These are phyloP conservation scores for Aphanomyces cochlioides DNA, from an alignment of 352 stramenopile species.

Conservation along the genomic window DNA sequence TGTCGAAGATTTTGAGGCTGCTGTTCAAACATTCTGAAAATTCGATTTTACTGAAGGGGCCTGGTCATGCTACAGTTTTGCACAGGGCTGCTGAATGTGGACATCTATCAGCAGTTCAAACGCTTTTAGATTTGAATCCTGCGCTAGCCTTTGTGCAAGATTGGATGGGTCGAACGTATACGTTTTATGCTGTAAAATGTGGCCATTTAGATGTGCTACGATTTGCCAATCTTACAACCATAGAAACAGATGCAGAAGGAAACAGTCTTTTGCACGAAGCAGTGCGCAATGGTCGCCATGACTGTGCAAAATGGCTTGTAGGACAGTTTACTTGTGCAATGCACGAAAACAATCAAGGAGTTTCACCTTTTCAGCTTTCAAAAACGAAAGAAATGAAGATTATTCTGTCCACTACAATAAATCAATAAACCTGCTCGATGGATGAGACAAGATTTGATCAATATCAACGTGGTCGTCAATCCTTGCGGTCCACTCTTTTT, in stretches of 20 bases:
- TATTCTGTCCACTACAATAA: neutral
- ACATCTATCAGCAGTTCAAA: neutral
- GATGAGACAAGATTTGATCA: neutral
- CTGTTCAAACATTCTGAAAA: neutral
- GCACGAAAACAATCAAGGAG: constrained; percentile 7
- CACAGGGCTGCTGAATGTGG: constrained; percentile 23
- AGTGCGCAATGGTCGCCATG: constrained; percentile 9
- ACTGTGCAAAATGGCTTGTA: constrained; percentile 4
- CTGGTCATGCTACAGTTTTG: constrained; percentile 10
- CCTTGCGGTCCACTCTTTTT: neutral
- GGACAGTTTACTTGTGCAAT: neutral
- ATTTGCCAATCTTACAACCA: neutral
- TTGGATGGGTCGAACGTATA: constrained; percentile 2
- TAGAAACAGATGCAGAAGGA: neutral
- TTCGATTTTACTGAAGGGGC: neutral
- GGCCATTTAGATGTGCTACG: constrained; percentile 3
- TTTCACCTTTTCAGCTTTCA: neutral
- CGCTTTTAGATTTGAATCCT: neutral
- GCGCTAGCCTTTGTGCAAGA: neutral
- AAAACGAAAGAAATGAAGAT: constrained; percentile 1
- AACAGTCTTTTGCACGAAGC: constrained; percentile 21
- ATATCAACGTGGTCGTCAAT: neutral
- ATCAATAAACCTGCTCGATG: constrained; percentile 3
- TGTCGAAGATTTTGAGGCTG: neutral
- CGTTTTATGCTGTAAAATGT: neutral